A percentile compares a stretch with the other conserved stretches of the same genome.
Conservation (phyloP, 306 rosid genomes). For the Corylus avellana region DNA sequence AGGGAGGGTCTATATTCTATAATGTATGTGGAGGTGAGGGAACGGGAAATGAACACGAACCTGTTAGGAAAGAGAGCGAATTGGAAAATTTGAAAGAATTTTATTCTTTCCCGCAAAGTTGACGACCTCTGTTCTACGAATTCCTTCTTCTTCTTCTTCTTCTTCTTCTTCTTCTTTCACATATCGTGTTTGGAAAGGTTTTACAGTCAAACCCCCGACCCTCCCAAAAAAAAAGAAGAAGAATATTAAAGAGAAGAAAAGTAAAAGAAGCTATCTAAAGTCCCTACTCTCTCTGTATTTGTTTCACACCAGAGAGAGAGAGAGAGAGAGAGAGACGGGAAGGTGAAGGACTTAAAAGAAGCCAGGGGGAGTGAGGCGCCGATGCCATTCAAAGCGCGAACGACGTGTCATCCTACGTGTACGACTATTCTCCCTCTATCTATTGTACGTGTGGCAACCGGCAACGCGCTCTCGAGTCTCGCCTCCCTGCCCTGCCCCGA, state of each 20-base stretch:
- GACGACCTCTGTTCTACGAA: neutral
- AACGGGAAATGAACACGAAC: constrained; percentile 16
- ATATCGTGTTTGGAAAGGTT: constrained; percentile 29
- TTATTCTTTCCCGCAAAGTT: constrained; percentile 26
- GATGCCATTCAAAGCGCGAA: constrained; percentile 25
- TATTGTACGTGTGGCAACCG: no score
- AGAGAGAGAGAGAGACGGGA: neutral
- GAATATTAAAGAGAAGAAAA: neutral
- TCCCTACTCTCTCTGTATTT: neutral
- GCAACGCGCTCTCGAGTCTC: no score
- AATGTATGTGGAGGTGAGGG: neutral
- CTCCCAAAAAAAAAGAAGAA: neutral
- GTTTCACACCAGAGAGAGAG: neutral
- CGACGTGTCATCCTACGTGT: constrained; percentile 18
- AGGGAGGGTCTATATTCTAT: neutral
- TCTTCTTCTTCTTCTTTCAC: neutral
- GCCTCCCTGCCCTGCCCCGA: no score
- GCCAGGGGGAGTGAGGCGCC: constrained; percentile 27
- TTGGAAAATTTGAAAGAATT: constrained; percentile 20
- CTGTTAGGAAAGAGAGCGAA: constrained; percentile 22
- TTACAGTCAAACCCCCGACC: constrained; percentile 25
- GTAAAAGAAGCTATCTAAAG: neutral
- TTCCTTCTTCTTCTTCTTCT: neutral
- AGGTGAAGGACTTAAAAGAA: neutral
- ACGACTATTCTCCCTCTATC: neutral